Conservation (phyloP, 2,329 filamentous ascomycete species). For the Claviceps monticola region DNA sequence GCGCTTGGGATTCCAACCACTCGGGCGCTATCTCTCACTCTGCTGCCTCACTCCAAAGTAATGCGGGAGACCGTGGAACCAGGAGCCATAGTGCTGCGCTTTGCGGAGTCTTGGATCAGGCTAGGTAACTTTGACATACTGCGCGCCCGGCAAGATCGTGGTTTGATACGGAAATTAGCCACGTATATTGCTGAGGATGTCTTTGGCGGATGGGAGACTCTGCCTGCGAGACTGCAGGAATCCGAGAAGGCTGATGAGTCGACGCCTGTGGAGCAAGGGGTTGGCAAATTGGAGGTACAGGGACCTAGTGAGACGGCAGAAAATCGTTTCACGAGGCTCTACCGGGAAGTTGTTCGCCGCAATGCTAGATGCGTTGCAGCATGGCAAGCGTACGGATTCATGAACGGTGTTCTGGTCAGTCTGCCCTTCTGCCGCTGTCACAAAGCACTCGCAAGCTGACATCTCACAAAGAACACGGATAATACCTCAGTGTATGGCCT, state of each 20-base stretch:
- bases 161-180: constrained; percentile 57
- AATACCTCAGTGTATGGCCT: constrained; percentile 87
- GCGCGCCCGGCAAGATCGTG: constrained; percentile 65
- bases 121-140: constrained; percentile 96
- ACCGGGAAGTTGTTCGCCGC: constrained; percentile 70
- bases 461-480: constrained; percentile 57
- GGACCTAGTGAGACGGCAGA: constrained; percentile 55
- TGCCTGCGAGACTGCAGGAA: constrained; percentile 48
- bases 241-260: constrained; percentile 32
- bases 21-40: constrained; percentile 67
- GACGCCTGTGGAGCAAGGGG: constrained; percentile 31
- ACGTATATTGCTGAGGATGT: constrained; percentile 82
- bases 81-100: constrained; percentile 82
- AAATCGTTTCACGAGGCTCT: constrained; percentile 78
- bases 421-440: not conserved
- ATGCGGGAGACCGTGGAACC: constrained; percentile 71
- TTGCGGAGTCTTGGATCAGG: constrained; percentile 82
- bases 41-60: constrained; percentile 60
- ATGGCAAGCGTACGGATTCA: constrained; percentile 99
- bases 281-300: constrained; percentile 47
- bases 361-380: constrained; percentile 81
- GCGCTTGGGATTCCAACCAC: constrained; percentile 78
- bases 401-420: constrained; percentile 71
- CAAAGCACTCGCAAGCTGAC: constrained; percentile 9
- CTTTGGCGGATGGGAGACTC: constrained; percentile 72